Base-by-base conservation (phyloP, 2,329 filamentous ascomycete species). In the Neopestalotiopsis sp. region DNA sequence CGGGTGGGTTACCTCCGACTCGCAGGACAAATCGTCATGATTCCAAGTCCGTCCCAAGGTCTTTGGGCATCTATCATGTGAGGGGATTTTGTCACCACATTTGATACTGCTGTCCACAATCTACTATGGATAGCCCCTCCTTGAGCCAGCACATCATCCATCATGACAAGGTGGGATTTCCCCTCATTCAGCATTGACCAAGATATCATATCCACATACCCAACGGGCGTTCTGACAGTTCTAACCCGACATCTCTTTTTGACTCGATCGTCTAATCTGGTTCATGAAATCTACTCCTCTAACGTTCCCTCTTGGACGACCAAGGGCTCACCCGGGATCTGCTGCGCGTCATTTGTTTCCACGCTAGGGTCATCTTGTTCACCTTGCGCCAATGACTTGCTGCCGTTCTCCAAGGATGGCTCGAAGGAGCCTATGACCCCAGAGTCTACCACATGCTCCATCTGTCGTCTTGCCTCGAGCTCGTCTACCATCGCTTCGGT, bases 1-100 rank as follows among this genome's bases (percentile, higher is more conserved):
- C 57, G 4, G 28, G 30, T 66, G 62, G 67, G 67, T 38, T 66
- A 56, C 67, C 67, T 68, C 67, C 61, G 32, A 7, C 17, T 42
- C n/a, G 28, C n/a, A 38, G 20, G 20, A n/a, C 32, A 34, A 13
- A 38, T 24, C 30, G 32, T 38, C 5, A n/a, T 17, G 32, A 30
- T 38, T 63, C 17, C 7, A 38, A n/a, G 0, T 30, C 38, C n/a
- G n/a, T n/a, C 32, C 17, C 20, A 62, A 17, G 59, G 9, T 14
- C 17, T 9, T 63, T 42, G n/a, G 14, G 59, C 30, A 38, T 28
- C 24, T 28, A 28, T 38, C 30, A n/a, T 40, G 61, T 34, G 61
- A 63, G 61, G 30, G 40, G 20, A 38, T 30, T 28, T 28, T 14
- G 20, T 53, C 6, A 53, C 45, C 45, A 53, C 45, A 53, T n/a